phyloP scores from a whole-genome alignment of 2,329 filamentous ascomycete genomes.

The Ceratocystis huliohia region DNA sequence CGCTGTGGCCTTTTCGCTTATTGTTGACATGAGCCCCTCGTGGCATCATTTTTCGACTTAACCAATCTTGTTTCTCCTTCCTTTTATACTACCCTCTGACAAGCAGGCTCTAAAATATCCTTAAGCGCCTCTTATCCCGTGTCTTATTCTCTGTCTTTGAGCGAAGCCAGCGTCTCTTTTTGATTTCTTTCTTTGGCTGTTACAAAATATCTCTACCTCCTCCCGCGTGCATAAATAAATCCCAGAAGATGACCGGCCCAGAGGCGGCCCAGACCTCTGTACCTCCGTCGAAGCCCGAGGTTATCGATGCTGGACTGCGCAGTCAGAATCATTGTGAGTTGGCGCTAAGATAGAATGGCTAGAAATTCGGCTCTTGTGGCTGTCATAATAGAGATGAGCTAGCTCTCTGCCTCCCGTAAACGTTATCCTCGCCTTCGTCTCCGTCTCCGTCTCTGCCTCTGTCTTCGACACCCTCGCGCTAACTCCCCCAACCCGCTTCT shows the following conservation, averaged over 20 bases:
- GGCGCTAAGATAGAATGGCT: background rate
- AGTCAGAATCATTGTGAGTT: slow-evolving; percentile 64
- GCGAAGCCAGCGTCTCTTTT: background rate
- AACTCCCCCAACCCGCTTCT: background rate
- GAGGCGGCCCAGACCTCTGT: slow-evolving; percentile 7
- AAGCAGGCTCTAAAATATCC: slow-evolving; percentile 1
- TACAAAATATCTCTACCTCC: slow-evolving; percentile 6
- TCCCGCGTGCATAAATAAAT: background rate
- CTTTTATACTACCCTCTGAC: background rate
- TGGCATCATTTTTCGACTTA: background rate
- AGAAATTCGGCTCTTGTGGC: too few relatives aligned
- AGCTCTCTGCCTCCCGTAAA: background rate
- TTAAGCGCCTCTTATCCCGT: background rate
- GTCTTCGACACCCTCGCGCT: background rate
- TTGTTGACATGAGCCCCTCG: background rate
- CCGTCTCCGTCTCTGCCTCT: slow-evolving; percentile 11
- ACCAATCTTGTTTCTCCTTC: background rate
- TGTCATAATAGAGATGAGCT: too few relatives aligned
- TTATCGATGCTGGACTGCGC: slow-evolving; percentile 60
- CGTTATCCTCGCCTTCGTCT: background rate
- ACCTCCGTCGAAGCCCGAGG: slow-evolving; percentile 24
- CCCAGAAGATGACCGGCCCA: slow-evolving; percentile 12
- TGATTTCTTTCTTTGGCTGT: background rate
- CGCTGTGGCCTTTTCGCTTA: background rate
- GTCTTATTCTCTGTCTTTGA: background rate